Percentiles rank a stretch among this genome's conserved stretches.
Conservation (phyloP, 306 rosid genomes). For the Citrullus amarus region DNA sequence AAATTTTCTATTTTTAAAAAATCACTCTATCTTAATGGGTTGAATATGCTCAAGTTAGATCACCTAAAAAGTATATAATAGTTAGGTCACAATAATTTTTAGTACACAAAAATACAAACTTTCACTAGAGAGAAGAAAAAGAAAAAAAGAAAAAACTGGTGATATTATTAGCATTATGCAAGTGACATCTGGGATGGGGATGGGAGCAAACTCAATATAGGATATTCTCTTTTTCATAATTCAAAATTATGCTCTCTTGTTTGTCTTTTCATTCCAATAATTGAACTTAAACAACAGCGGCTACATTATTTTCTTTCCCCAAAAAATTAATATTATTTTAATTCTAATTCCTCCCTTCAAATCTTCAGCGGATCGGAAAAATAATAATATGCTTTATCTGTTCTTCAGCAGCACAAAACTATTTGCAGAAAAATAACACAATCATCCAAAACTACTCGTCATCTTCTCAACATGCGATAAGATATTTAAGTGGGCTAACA, state of each 20-base stretch:
- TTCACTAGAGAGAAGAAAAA: too few species aligned
- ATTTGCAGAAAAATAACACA: background rate
- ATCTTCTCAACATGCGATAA: background rate
- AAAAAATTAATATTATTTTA: background rate
- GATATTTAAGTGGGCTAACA: too few species aligned
- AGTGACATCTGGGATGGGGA: too few species aligned
- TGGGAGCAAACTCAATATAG: background rate
- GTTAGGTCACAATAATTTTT: too few species aligned
- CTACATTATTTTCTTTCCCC: background rate
- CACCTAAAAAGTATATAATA: too few species aligned
- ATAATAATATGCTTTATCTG: background rate
- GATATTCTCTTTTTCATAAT: background rate
- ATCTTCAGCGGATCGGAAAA: background rate
- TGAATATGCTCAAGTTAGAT: too few species aligned
- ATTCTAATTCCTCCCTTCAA: background rate
- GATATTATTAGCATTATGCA: too few species aligned
- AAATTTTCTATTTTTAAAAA: too few species aligned
- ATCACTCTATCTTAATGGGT: too few species aligned
- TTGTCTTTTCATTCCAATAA: conserved; percentile 1
- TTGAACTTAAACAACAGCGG: background rate
- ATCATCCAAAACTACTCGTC: background rate
- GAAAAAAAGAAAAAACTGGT: too few species aligned
- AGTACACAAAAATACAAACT: too few species aligned
- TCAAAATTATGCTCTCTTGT: background rate
- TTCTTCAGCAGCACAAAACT: background rate